Evolutionary conservation across 169 alveolate genomes (phyloP).

Genomic region (Plasmodium adleri): DNA sequence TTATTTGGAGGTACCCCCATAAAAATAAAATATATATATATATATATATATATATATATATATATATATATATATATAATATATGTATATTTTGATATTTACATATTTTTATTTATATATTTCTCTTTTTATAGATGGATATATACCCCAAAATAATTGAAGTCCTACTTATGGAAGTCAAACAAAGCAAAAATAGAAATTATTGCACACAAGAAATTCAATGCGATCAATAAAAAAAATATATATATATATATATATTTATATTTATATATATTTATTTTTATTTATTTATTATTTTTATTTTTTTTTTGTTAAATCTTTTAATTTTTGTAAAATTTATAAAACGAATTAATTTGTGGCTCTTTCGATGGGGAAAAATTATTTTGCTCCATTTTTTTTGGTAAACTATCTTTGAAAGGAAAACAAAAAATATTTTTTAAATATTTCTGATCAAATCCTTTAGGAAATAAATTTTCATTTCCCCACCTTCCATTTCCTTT

Average conservation of each 20-base stretch:
- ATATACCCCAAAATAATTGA: constrained; percentile 48
- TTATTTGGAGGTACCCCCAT: constrained; percentile 47
- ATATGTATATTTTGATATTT: not conserved
- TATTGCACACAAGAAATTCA: constrained; percentile 60
- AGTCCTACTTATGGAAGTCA: constrained; percentile 50
- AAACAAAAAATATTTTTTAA: constrained; percentile 85
- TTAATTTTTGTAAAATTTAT: constrained; percentile 60
- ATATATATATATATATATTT: too few species aligned
- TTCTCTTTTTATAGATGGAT: constrained; percentile 50
- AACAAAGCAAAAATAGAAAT: constrained; percentile 6
- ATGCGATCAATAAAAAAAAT: constrained; percentile 55
- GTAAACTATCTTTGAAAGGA: constrained; percentile 81
- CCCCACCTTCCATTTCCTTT: constrained; percentile 93
- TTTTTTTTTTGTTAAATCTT: not conserved
- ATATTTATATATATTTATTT: not conserved
- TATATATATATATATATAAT: not conserved
- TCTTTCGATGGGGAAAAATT: not conserved
- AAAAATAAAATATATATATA: not conserved
- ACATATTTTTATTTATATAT: not conserved
- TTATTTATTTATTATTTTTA: not conserved
- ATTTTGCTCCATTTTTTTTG: constrained; percentile 13
- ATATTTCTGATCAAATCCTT: constrained; percentile 91
- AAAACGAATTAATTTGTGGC: constrained; percentile 74
- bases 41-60: not conserved
- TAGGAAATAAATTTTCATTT: constrained; percentile 87